A percentile compares a stretch with the other conserved stretches of the same genome.
Evolutionary conservation across 2,329 filamentous ascomycete species (phyloP).

Genomic region (Diaporthe australafricana): DNA sequence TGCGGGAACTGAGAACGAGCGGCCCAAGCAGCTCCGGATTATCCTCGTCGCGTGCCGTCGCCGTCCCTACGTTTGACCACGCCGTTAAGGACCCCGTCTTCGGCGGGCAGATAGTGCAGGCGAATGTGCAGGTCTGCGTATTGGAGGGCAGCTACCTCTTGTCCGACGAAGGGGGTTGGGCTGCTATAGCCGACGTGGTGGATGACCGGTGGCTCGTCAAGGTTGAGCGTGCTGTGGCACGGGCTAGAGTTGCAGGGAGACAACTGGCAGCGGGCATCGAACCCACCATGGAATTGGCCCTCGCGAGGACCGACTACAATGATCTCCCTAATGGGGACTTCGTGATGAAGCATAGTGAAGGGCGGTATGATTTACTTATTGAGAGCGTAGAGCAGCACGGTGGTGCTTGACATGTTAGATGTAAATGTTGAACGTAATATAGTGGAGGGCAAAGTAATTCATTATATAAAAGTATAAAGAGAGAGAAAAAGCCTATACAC

Average conservation of each 20-base stretch:
- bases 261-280: constrained; percentile 56
- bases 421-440: too few relatives aligned
- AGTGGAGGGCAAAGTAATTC: too few relatives aligned
- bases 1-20: not conserved
- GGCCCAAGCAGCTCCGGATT: not conserved
- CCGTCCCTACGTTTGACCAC: not conserved
- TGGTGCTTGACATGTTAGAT: not conserved
- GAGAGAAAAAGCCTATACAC: too few relatives aligned
- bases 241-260: not conserved
- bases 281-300: constrained; percentile 48
- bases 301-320: constrained; percentile 51
- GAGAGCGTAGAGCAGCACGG: not conserved
- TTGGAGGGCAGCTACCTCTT: not conserved
- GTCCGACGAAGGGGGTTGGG: not conserved
- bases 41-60: not conserved
- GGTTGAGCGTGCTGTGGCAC: not conserved
- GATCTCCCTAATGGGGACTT: constrained; percentile 49
- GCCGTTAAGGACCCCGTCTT: not conserved
- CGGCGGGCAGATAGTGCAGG: not conserved
- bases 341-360: not conserved
- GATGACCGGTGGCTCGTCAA: not conserved
- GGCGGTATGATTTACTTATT: not conserved
- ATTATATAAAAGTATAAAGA: too few relatives aligned
- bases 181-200: not conserved
- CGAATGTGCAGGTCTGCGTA: not conserved